Evolutionary conservation across 2,329 filamentous ascomycete species (phyloP).

Genomic region (Ciborinia camelliae): DNA sequence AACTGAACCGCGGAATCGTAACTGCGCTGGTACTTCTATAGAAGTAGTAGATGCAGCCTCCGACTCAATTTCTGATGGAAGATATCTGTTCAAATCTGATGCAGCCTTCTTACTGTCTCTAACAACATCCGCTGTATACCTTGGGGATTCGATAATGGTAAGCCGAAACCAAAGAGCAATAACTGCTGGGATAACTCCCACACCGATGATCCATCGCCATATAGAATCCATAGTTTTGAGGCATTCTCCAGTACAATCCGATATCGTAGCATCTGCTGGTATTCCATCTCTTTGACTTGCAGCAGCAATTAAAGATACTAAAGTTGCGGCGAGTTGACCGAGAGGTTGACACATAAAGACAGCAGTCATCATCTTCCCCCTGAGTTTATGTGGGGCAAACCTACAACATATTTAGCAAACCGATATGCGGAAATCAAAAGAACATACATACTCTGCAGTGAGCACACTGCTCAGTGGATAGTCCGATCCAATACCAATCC

Average conservation of each 20-base stretch:
- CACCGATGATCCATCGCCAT: constrained; percentile 65
- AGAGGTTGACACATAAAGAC: constrained; percentile 83
- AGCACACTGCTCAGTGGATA: constrained; percentile 70
- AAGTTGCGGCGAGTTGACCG: constrained; percentile 66
- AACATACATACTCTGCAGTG: constrained; percentile 60
- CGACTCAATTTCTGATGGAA: constrained; percentile 15
- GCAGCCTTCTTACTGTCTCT: constrained; percentile 27
- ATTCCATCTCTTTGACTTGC: not conserved
- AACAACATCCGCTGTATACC: constrained; percentile 33
- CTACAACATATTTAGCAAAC: constrained; percentile 37
- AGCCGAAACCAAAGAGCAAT: constrained; percentile 64
- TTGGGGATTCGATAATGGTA: constrained; percentile 62
- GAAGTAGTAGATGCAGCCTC: constrained; percentile 17
- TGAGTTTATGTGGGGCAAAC: constrained; percentile 75
- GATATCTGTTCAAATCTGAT: constrained; percentile 27
- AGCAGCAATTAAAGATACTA: constrained; percentile 49
- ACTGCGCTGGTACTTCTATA: not conserved
- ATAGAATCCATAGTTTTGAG: constrained; percentile 45
- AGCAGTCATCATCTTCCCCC: constrained; percentile 76
- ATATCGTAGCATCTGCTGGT: not conserved
- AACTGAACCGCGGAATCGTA: not conserved
- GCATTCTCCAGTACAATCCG: not conserved
- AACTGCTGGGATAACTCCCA: constrained; percentile 60
- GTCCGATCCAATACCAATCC: constrained; percentile 72
- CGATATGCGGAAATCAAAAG: not conserved